These are phyloP conservation scores for Naganishia sp. DNA, from an alignment of 1,284 basidiomycete genomes.

Conservation along the genomic window DNA sequence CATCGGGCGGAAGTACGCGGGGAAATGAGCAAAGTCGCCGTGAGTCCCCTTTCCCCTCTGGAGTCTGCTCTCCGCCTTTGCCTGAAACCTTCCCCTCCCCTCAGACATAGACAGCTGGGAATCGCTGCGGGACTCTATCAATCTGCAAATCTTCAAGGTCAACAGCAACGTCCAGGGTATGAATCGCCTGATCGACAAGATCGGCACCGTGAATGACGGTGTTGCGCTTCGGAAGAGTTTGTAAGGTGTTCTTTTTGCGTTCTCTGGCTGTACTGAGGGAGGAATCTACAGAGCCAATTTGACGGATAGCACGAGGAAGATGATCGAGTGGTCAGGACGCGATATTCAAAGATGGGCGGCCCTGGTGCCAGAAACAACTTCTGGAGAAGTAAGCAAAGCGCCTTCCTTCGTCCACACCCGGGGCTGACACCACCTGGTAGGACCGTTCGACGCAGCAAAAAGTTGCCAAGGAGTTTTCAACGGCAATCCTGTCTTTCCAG, in stretches of 20 bases:
- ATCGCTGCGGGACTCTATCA: constrained; percentile 77
- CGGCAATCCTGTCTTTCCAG: constrained; percentile 87
- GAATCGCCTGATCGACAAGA: constrained; percentile 84
- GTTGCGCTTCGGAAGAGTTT: constrained; percentile 61
- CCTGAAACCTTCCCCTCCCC: background rate
- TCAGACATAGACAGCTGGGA: constrained; percentile 60
- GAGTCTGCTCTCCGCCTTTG: background rate
- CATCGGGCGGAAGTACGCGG: background rate
- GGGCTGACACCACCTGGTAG: background rate
- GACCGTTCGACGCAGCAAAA: constrained; percentile 65
- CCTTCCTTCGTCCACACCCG: too few species aligned
- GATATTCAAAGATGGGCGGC: constrained; percentile 83
- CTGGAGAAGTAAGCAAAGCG: background rate
- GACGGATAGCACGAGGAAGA: constrained; percentile 87
- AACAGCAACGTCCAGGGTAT: constrained; percentile 96
- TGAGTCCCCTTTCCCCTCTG: background rate
- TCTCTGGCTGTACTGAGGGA: background rate
- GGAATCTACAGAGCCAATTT: constrained; percentile 63
- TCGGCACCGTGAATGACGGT: constrained; percentile 77
- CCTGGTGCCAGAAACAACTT: constrained; percentile 59
- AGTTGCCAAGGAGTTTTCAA: constrained; percentile 87
- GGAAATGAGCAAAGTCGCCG: background rate
- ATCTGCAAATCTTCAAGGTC: constrained; percentile 97
- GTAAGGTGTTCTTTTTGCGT: constrained; percentile 38
- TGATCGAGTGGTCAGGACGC: constrained; percentile 89